Base-by-base conservation (phyloP, 768 basidiomycete species). In the Austroboletus eburneus region DNA sequence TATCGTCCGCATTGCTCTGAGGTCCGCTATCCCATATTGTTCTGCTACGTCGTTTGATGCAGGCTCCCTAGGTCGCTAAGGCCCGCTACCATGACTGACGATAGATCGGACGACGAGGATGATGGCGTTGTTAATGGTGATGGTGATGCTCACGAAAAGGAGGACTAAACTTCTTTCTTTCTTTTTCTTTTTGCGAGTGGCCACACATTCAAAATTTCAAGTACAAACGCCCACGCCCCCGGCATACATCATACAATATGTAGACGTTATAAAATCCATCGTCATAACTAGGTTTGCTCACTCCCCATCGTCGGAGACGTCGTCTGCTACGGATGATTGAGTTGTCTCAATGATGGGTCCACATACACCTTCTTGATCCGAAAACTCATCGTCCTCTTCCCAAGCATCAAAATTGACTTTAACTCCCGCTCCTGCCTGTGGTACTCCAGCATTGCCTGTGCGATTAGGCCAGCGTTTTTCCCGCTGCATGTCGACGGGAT, bases 41-140 rank as follows among this genome's bases (percentile, higher is more conserved):
- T 16, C 14, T 46, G 22, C 4, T 35, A 25, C 49, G 17, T n/a
- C 32, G 35, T 34, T 45, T 59, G 24, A 64, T 39, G 4, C 25
- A 41, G 14, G 43, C 2, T 12, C 35, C 12, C 14, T 49, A 91
- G 88, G 38, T 81, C 81, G 5, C 29, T 89, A 22, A 66, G 64
- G 3, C 72, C 72, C 7, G 56, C 56, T 27, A 61, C 67, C 24
- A 68, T 78, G 10, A 75, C 74, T 16, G 93, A 96, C 58, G 84
- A 81, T 3, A 74, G 93, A 38, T 94, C 91, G 1, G 92, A 91
- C 45, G 86, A 85, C 53, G 85, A 87, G 52, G 82, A 71, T 39
- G 72, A 83, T 30, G 77, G 59, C 13, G 62, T 58, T n/a, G 64
- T 68, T 9, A 53, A 62, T 9, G 60, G 54, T 10, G 25, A 27